These are phyloP conservation scores for Corchorus olitorius DNA, from an alignment of 345 rosid species.

Conservation along the genomic window DNA sequence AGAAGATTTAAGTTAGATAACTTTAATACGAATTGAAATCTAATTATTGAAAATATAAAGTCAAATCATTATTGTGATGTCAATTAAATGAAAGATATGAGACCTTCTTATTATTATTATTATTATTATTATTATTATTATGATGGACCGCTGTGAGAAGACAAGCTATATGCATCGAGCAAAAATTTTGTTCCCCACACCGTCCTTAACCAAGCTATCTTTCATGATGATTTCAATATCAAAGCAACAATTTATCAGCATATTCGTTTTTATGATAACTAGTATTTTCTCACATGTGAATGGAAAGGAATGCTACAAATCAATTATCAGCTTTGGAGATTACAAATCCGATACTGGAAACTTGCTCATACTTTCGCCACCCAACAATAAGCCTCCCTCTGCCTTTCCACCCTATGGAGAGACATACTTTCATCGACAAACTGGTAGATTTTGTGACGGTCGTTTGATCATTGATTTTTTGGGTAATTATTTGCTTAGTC, in stretches of 20 bases:
- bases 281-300: not conserved
- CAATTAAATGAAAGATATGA: no score
- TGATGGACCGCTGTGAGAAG: no score
- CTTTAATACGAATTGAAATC: no score
- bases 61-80: no score
- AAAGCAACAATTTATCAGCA: not conserved
- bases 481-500: slow-evolving; percentile 19
- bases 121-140: no score
- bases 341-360: slow-evolving; percentile 59
- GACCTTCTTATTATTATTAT: no score
- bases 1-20: no score
- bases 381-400: slow-evolving; percentile 19
- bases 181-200: not conserved
- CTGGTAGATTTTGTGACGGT: slow-evolving; percentile 54
- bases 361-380: slow-evolving; percentile 19
- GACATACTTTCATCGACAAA: slow-evolving; percentile 44
- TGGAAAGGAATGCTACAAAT: not conserved
- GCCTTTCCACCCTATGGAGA: slow-evolving; percentile 48
- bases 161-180: not conserved
- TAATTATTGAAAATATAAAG: no score
- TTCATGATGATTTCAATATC: not conserved
- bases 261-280: not conserved
- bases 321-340: slow-evolving; percentile 61
- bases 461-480: slow-evolving; percentile 57
- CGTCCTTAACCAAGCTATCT: not conserved